Percentiles rank a stretch among this genome's conserved stretches.
Conservation (phyloP, 2,329 filamentous ascomycete genomes). For the Aspergillus sp. region DNA sequence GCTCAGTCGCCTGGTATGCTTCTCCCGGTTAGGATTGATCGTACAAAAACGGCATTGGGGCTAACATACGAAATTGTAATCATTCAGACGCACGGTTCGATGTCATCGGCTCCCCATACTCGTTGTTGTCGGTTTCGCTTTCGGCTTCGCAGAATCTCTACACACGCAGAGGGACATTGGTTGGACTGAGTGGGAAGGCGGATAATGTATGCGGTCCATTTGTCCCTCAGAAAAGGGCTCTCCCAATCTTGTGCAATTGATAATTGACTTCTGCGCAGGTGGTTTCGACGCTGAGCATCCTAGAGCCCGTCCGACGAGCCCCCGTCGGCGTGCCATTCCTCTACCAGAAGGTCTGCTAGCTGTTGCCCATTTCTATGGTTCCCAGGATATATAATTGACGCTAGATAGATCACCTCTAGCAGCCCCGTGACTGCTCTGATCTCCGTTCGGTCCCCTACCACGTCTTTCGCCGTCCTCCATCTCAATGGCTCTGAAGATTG, state of each 20-base stretch:
- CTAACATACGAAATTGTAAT: constrained; percentile 3
- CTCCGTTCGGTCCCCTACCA: constrained; percentile 76
- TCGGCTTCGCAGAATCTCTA: constrained; percentile 92
- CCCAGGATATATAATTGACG: constrained; percentile 7
- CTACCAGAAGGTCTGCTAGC: constrained; percentile 60
- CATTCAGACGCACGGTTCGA: constrained; percentile 82
- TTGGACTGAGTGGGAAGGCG: constrained; percentile 80
- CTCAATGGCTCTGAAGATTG: constrained; percentile 93
- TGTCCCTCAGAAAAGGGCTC: background rate
- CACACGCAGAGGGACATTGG: constrained; percentile 82
- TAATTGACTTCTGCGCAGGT: constrained; percentile 47
- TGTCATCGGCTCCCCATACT: constrained; percentile 85
- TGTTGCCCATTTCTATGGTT: background rate
- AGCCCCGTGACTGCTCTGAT: constrained; percentile 83
- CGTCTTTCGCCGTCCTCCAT: constrained; percentile 79
- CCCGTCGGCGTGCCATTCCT: constrained; percentile 85
- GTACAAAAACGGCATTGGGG: background rate
- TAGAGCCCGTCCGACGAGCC: constrained; percentile 75
- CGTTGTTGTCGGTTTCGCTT: constrained; percentile 84
- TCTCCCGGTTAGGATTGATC: background rate
- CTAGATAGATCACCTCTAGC: constrained; percentile 66
- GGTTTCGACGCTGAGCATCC: constrained; percentile 78
- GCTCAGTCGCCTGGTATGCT: constrained; percentile 37
- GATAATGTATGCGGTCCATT: constrained; percentile 62
- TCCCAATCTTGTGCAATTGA: background rate